These are phyloP conservation scores for Sugiyamaella pinicola DNA, from an alignment of 1,139 yeast species.

Conservation along the genomic window DNA sequence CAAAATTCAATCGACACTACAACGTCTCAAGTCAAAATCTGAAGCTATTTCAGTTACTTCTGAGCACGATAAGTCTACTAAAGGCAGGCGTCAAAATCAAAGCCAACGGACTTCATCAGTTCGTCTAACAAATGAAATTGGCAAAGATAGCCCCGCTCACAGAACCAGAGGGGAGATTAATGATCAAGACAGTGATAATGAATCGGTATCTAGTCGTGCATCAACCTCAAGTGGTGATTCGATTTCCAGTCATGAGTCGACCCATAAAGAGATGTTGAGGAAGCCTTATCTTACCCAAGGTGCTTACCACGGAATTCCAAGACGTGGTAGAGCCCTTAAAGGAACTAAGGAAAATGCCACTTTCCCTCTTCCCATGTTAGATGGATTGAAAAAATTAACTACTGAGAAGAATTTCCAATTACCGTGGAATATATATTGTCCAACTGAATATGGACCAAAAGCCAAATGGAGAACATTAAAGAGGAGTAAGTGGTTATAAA, in stretches of 20 bases:
- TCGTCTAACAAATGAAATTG: too few relatives aligned
- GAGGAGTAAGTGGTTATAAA: conserved; percentile 31
- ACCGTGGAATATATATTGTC: conserved; percentile 44
- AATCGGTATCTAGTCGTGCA: not conserved
- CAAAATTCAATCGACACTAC: not conserved
- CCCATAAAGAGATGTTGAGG: conserved; percentile 9
- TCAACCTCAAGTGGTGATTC: not conserved
- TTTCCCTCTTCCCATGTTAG: conserved; percentile 34
- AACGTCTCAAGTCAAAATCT: not conserved
- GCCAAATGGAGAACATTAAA: conserved; percentile 41
- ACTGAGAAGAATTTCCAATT: conserved; percentile 35
- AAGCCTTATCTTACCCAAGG: conserved; percentile 16
- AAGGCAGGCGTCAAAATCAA: not conserved
- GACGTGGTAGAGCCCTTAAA: conserved; percentile 11
- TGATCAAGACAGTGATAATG: conserved; percentile 5
- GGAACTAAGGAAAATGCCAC: conserved; percentile 19
- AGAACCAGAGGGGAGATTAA: not conserved
- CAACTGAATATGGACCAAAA: conserved; percentile 35
- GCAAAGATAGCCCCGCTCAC: too few relatives aligned
- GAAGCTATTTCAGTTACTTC: not conserved
- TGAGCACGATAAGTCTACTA: not conserved
- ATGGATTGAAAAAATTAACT: conserved; percentile 23
- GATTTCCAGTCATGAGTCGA: conserved; percentile 1
- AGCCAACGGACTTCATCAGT: not conserved
- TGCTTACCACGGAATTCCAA: conserved; percentile 9